phyloP scores from a whole-genome alignment of 1,139 yeast species.

The Geotrichum fermentans region DNA sequence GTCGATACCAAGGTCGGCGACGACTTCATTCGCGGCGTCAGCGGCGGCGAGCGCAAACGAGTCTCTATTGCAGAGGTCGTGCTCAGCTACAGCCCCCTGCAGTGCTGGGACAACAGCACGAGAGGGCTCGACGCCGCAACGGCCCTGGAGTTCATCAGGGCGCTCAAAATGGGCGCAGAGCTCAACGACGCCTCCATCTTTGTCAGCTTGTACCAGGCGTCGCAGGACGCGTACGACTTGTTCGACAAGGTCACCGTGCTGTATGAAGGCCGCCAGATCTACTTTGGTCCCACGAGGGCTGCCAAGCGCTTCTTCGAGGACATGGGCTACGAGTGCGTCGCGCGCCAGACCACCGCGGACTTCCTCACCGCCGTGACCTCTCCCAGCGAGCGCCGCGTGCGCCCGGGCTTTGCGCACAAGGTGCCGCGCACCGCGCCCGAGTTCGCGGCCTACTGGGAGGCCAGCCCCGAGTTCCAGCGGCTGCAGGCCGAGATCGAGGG shows the following conservation, averaged over 20 bases:
- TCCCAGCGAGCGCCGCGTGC: conserved; percentile 58
- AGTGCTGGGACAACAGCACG: conserved; percentile 73
- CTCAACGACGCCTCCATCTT: conserved; percentile 58
- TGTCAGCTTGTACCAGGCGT: conserved; percentile 79
- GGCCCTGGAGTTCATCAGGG: conserved; percentile 67
- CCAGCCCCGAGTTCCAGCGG: conserved; percentile 48
- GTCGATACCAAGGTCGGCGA: conserved; percentile 65
- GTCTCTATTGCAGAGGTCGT: conserved; percentile 71
- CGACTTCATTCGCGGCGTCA: conserved; percentile 70
- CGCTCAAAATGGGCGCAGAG: conserved; percentile 60
- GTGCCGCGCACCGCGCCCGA: conserved; percentile 70
- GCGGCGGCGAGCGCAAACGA: conserved; percentile 83
- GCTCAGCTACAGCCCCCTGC: conserved; percentile 56
- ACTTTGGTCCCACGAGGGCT: conserved; percentile 54
- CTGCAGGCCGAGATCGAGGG: conserved; percentile 43
- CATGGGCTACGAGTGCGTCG: conserved; percentile 70
- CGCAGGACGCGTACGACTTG: conserved; percentile 68
- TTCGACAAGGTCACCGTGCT: conserved; percentile 71
- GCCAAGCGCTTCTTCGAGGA: conserved; percentile 58
- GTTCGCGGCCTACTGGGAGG: conserved; percentile 60
- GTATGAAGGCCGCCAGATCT: conserved; percentile 75
- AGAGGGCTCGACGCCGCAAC: conserved; percentile 75
- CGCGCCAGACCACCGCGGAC: conserved; percentile 82
- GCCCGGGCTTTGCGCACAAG: conserved; percentile 52
- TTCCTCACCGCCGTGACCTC: conserved; percentile 73